These are phyloP conservation scores for Drosera spatulata DNA, from an alignment of 179 eudicot species.

Conservation along the genomic window DNA sequence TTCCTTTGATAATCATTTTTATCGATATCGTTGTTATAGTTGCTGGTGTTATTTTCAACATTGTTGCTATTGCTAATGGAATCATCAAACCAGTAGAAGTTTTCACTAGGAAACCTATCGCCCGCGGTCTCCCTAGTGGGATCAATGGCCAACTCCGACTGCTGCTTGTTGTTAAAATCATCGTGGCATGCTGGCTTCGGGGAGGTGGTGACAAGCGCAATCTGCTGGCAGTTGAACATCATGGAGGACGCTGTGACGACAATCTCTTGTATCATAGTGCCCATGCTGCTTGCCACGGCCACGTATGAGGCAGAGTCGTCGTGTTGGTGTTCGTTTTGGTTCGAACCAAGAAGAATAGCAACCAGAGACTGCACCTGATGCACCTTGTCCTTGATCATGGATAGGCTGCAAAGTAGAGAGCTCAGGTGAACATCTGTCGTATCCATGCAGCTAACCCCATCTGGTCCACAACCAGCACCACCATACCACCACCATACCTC, in stretches of 20 bases:
- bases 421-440: slow-evolving; percentile 16
- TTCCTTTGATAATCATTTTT: not conserved
- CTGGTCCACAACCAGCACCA: not conserved
- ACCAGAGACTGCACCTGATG: slow-evolving; percentile 40
- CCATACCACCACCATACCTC: slow-evolving; percentile 3
- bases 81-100: slow-evolving; percentile 11
- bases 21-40: not conserved
- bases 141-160: not conserved
- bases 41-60: not conserved
- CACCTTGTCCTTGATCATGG: slow-evolving; percentile 42
- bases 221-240: slow-evolving; percentile 73
- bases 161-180: not conserved
- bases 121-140: not conserved
- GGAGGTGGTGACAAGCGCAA: slow-evolving; percentile 16
- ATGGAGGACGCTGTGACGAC: slow-evolving; percentile 52
- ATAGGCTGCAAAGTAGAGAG: slow-evolving; percentile 37
- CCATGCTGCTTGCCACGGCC: slow-evolving; percentile 27
- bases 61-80: slow-evolving; percentile 5
- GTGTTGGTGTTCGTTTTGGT: not conserved
- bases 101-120: not conserved
- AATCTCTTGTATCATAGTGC: slow-evolving; percentile 54
- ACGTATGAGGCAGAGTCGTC: slow-evolving; percentile 12
- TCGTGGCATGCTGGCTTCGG: slow-evolving; percentile 3
- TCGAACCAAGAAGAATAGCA: slow-evolving; percentile 12
- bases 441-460: not conserved